Conservation (phyloP, 257 asterid species). For the Forsythia viridissima region DNA sequence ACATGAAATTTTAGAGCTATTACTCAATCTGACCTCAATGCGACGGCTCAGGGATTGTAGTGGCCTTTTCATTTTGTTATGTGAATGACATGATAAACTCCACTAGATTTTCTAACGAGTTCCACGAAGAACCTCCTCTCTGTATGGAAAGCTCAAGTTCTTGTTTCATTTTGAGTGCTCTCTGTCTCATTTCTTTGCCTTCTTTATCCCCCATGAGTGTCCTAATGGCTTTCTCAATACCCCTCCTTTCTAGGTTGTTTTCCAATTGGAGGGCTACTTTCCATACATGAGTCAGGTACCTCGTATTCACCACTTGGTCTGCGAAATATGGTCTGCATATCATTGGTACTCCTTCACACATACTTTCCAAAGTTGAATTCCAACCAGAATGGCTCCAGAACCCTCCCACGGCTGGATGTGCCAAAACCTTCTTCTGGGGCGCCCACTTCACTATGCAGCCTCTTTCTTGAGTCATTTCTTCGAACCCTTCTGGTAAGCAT, state of each 20-base stretch:
- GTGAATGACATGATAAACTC: constrained; percentile 27
- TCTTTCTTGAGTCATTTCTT: constrained; percentile 3
- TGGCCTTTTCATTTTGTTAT: not conserved
- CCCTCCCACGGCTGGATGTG: constrained; percentile 33
- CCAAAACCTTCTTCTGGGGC: constrained; percentile 33
- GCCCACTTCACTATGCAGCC: constrained; percentile 38
- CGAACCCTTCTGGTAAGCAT: constrained; percentile 24
- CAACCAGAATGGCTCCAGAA: constrained; percentile 41
- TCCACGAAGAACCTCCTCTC: constrained; percentile 29
- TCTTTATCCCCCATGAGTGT: constrained; percentile 23
- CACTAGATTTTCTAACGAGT: constrained; percentile 22
- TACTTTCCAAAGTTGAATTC: constrained; percentile 37
- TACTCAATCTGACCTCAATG: not conserved
- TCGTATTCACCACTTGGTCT: constrained; percentile 30
- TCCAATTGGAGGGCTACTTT: constrained; percentile 33
- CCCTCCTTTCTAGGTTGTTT: constrained; percentile 13
- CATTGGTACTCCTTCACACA: constrained; percentile 37
- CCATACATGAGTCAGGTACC: constrained; percentile 30
- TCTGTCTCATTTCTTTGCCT: constrained; percentile 30
- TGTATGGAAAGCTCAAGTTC: constrained; percentile 17
- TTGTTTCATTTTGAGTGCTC: constrained; percentile 22
- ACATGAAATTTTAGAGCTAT: not conserved
- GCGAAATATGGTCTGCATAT: constrained; percentile 32
- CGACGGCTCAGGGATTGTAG: not conserved
- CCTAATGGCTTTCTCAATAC: constrained; percentile 23